A percentile compares a stretch with the other conserved stretches of the same genome.
These are phyloP conservation scores for Auriculariales sp. DNA, from an alignment of 768 basidiomycete species.

Conservation along the genomic window DNA sequence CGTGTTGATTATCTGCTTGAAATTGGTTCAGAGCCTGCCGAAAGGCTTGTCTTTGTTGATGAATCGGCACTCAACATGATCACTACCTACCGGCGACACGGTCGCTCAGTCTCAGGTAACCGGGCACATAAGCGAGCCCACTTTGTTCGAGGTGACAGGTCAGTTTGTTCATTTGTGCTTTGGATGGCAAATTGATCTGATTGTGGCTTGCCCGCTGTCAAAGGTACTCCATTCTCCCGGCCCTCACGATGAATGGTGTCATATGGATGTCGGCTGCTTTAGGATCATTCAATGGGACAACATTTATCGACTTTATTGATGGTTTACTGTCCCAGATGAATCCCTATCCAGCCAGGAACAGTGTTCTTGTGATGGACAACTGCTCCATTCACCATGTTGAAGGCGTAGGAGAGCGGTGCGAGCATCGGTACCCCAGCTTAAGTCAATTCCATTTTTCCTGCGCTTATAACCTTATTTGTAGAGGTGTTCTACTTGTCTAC, in stretches of 20 bases:
- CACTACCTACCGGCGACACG: constrained; percentile 2
- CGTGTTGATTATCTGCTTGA: neutral
- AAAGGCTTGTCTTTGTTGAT: constrained; percentile 11
- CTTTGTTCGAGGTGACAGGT: constrained; percentile 13
- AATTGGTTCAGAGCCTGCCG: neutral
- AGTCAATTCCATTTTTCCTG: neutral
- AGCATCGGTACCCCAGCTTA: constrained; percentile 13
- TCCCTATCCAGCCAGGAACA: constrained; percentile 20
- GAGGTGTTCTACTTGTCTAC: constrained; percentile 9
- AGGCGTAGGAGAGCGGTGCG: constrained; percentile 15
- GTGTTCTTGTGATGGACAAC: constrained; percentile 27
- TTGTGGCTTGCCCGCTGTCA: too few relatives aligned
- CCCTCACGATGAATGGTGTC: constrained; percentile 21
- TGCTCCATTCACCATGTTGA: constrained; percentile 19
- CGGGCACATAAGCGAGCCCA: constrained; percentile 3
- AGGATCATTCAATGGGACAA: constrained; percentile 15
- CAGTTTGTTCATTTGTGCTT: neutral
- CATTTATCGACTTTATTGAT: constrained; percentile 19
- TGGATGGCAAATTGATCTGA: too few relatives aligned
- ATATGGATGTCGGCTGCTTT: constrained; percentile 16
- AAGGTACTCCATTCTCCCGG: constrained; percentile 23
- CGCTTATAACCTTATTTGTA: neutral
- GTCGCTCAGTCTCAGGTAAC: constrained; percentile 6
- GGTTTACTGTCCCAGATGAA: constrained; percentile 22
- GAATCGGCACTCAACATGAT: constrained; percentile 7